Evolutionary conservation across 805 yeast genomes (phyloP).

Genomic region (Saccharomyces eubayanus): DNA sequence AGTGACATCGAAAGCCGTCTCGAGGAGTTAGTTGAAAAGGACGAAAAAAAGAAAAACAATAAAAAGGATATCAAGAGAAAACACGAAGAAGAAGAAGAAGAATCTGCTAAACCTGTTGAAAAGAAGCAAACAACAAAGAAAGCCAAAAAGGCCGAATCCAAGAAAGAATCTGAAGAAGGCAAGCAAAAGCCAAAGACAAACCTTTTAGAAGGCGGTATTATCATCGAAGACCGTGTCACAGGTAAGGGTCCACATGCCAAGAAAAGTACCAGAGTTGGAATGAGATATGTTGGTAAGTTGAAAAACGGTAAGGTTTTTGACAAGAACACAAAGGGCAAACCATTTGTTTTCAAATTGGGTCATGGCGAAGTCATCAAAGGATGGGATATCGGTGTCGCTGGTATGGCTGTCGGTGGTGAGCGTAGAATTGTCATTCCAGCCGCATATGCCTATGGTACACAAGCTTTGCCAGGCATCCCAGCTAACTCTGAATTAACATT

Average conservation of each 20-base stretch:
- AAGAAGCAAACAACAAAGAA: constrained; percentile 31
- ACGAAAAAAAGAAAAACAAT: constrained; percentile 35
- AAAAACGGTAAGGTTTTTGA: constrained; percentile 94
- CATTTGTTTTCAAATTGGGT: constrained; percentile 84
- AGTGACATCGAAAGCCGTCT: constrained; percentile 66
- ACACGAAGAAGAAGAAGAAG: constrained; percentile 27
- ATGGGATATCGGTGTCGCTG: constrained; percentile 97
- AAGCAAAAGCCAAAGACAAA: constrained; percentile 70
- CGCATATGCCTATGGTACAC: constrained; percentile 91
- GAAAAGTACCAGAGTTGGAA: constrained; percentile 83
- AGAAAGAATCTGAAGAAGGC: constrained; percentile 93
- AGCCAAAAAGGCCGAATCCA: constrained; percentile 80
- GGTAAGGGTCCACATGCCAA: constrained; percentile 89
- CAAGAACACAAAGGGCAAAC: constrained; percentile 95
- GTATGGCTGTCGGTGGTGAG: constrained; percentile 98
- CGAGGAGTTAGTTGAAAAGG: constrained; percentile 64
- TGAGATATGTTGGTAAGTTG: constrained; percentile 95
- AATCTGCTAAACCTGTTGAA: constrained; percentile 17
- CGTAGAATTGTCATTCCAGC: constrained; percentile 96
- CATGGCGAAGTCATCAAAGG: constrained; percentile 98
- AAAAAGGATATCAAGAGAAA: constrained; percentile 29
- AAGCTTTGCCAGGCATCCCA: constrained; percentile 93
- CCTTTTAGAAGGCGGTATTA: constrained; percentile 86
- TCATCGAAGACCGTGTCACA: constrained; percentile 81
- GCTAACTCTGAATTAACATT: constrained; percentile 94